phyloP scores from a whole-genome alignment of 129 eudicot genomes.

The Ambrosia artemisiifolia region DNA sequence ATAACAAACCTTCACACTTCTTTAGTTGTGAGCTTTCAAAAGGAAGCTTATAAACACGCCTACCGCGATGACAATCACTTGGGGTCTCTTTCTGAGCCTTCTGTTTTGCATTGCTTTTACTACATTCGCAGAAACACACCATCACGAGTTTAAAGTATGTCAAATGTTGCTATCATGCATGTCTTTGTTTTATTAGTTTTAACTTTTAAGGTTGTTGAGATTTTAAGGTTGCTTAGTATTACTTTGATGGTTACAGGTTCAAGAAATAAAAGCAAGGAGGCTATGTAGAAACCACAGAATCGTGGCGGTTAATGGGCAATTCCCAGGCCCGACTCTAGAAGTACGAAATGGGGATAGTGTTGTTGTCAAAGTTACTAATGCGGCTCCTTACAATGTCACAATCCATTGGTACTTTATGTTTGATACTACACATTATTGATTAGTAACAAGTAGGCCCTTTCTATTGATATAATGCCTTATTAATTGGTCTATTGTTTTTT shows the following conservation, averaged over 20 bases:
- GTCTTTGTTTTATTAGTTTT: not conserved
- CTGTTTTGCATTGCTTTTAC: conserved; percentile 29
- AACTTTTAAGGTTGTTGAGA: not conserved
- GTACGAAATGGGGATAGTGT: conserved; percentile 59
- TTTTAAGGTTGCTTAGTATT: not conserved
- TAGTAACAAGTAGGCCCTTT: not conserved
- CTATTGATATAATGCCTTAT: not conserved
- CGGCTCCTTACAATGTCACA: conserved; percentile 59
- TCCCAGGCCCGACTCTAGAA: conserved; percentile 61
- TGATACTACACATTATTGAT: not conserved
- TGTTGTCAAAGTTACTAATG: conserved; percentile 48
- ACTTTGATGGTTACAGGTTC: conserved; percentile 34
- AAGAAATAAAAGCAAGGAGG: conserved; percentile 50
- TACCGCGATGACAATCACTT: conserved; percentile 5
- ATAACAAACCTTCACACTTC: conserved; percentile 3
- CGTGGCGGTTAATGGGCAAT: conserved; percentile 59
- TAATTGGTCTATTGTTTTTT: not conserved
- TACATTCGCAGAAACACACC: conserved; percentile 47
- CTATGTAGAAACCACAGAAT: conserved; percentile 47
- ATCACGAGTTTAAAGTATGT: conserved; percentile 55
- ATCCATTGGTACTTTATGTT: conserved; percentile 47
- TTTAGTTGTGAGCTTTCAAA: not conserved
- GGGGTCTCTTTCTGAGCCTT: conserved; percentile 22
- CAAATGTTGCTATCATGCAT: not conserved
- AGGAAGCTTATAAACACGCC: conserved; percentile 10